Percentiles rank a stretch among this genome's conserved stretches.
phyloP scores from a whole-genome alignment of 2,329 filamentous ascomycete genomes.

The Albifimbria verrucaria region DNA sequence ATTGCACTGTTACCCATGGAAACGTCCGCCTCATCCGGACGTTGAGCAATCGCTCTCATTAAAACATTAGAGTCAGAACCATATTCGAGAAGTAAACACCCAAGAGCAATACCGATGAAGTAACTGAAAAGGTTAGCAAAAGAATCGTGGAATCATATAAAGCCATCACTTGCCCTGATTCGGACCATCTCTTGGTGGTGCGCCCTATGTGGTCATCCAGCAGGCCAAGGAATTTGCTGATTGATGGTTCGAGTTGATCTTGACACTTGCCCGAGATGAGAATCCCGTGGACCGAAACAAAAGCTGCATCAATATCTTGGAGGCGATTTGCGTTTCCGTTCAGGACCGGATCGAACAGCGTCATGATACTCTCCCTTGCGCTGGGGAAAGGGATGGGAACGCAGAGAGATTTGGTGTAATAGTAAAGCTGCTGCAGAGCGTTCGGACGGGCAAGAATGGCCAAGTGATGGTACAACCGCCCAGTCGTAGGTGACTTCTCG shows the following conservation, averaged over 20 bases:
- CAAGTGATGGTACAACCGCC: slow-evolving; percentile 82
- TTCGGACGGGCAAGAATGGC: slow-evolving; percentile 74
- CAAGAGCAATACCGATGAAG: slow-evolving; percentile 26
- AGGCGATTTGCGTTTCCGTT: slow-evolving; percentile 30
- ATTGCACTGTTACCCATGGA: slow-evolving; percentile 19
- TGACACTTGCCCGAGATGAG: slow-evolving; percentile 53
- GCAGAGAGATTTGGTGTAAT: slow-evolving; percentile 68
- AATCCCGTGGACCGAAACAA: slow-evolving; percentile 62
- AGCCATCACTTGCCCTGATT: slow-evolving; percentile 33
- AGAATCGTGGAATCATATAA: neutral
- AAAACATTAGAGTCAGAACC: slow-evolving; percentile 42
- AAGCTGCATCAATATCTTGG: slow-evolving; percentile 49
- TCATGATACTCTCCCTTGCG: slow-evolving; percentile 68
- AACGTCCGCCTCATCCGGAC: slow-evolving; percentile 21
- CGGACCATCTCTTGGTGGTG: slow-evolving; percentile 48
- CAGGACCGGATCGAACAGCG: slow-evolving; percentile 61
- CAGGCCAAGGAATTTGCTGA: slow-evolving; percentile 45
- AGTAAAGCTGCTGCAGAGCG: slow-evolving; percentile 67
- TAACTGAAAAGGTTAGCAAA: slow-evolving; percentile 20
- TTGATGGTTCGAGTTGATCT: slow-evolving; percentile 43
- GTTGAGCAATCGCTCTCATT: slow-evolving; percentile 33
- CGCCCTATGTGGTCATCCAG: slow-evolving; percentile 57
- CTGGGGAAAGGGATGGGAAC: slow-evolving; percentile 64
- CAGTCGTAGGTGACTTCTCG: slow-evolving; percentile 70
- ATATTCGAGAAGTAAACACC: slow-evolving; percentile 30